phyloP scores from a whole-genome alignment of 225 moss, liverwort and hornwort genomes.

The Bryum argenteum region DNA sequence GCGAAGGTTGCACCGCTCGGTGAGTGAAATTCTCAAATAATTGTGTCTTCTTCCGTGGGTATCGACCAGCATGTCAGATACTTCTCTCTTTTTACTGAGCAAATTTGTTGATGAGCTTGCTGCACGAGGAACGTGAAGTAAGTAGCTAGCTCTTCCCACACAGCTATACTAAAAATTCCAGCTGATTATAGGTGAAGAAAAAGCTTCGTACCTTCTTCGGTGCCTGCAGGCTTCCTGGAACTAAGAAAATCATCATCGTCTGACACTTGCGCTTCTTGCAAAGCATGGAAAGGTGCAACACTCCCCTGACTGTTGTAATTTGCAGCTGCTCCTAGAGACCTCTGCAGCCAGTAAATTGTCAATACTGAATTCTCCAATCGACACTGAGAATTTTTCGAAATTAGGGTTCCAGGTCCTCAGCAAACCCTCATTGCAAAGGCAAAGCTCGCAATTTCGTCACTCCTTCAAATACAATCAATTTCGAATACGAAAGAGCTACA shows the following conservation, averaged over 20 bases:
- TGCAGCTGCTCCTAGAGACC: conserved; percentile 28
- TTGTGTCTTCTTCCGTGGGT: conserved; percentile 87
- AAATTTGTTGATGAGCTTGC: conserved; percentile 20
- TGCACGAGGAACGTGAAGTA: neutral
- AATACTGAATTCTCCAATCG: conserved; percentile 5
- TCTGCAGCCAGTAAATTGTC: conserved; percentile 28
- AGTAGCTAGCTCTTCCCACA: conserved; percentile 7
- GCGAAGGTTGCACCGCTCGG: conserved; percentile 95
- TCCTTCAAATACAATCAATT: neutral
- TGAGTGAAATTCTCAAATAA: conserved; percentile 90
- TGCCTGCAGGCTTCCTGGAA: conserved; percentile 15
- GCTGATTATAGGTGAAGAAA: conserved; percentile 7
- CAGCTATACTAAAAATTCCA: conserved; percentile 14
- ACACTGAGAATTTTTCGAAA: neutral
- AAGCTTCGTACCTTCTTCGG: conserved; percentile 26
- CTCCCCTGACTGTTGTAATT: conserved; percentile 17
- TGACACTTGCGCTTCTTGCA: conserved; percentile 36
- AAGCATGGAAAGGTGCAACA: conserved; percentile 40
- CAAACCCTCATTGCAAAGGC: neutral
- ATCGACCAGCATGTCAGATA: conserved; percentile 86
- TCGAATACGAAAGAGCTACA: neutral
- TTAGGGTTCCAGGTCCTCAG: conserved; percentile 23
- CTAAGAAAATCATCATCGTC: conserved; percentile 32
- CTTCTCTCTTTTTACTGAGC: conserved; percentile 23
- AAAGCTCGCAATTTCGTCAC: conserved; percentile 16